These are phyloP conservation scores for Starmerella potacharoeniae DNA, from an alignment of 805 yeast species.

Conservation along the genomic window DNA sequence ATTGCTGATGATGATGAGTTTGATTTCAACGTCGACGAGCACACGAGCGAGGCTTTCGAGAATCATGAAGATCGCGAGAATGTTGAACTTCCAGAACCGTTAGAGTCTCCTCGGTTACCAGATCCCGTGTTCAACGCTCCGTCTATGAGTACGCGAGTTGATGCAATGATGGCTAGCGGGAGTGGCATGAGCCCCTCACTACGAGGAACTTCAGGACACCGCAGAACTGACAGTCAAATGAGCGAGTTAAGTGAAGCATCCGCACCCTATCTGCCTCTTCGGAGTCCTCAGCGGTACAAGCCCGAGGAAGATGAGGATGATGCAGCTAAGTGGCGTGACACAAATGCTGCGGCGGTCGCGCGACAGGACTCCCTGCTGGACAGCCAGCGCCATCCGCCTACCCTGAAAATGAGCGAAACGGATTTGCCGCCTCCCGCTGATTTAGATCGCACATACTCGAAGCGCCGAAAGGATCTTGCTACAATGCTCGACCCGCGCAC, in stretches of 20 bases:
- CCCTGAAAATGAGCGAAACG: slow-evolving; percentile 14
- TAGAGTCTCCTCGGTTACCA: neutral
- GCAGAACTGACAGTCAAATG: slow-evolving; percentile 13
- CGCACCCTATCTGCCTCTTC: neutral
- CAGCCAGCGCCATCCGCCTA: slow-evolving; percentile 25
- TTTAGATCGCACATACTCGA: slow-evolving; percentile 23
- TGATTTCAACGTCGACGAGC: slow-evolving; percentile 3
- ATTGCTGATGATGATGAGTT: slow-evolving; percentile 8
- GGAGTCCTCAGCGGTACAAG: neutral
- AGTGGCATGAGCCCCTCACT: slow-evolving; percentile 18
- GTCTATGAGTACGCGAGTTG: slow-evolving; percentile 18
- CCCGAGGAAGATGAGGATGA: slow-evolving; percentile 6
- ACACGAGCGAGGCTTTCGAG: neutral
- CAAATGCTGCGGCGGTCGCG: slow-evolving; percentile 11
- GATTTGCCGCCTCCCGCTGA: slow-evolving; percentile 14
- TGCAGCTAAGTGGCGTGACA: slow-evolving; percentile 12
- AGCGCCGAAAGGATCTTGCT: slow-evolving; percentile 16
- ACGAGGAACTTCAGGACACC: slow-evolving; percentile 10
- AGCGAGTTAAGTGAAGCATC: slow-evolving; percentile 14
- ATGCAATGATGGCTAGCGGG: slow-evolving; percentile 18
- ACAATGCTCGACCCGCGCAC: slow-evolving; percentile 20
- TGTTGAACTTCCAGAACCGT: slow-evolving; percentile 8
- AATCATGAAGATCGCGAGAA: neutral
- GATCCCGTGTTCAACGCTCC: slow-evolving; percentile 14
- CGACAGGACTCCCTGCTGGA: slow-evolving; percentile 29